Evolutionary conservation across 306 rosid species (phyloP), one percentile per base, ranked within the genome.

Genomic region (Cicer pinnatifidum): DNA sequence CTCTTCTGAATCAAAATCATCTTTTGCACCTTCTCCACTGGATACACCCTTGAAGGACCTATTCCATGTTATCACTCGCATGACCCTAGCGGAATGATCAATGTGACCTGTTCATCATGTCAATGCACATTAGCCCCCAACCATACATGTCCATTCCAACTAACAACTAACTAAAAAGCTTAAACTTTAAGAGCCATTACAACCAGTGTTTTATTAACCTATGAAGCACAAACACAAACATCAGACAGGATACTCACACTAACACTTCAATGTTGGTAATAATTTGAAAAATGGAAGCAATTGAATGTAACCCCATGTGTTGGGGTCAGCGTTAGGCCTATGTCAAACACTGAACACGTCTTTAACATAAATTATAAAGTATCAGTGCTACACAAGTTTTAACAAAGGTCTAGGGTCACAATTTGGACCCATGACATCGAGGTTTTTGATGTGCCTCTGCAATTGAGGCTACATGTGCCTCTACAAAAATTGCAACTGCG

Each of bases 31-130:
- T 33, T 89, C 92, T 57, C 89, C 95, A 66, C 83, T 85, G 19
- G 93, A 82, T 23, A 86, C 78, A 78, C 97, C 97, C 76, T 75
- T 74, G 77, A 88, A 86, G 1, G 97, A 89, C 64, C 76, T 82
- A 74, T 91, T 89, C 96, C 96, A 91, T 1, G 97, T 91, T 35
- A 91, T 89, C 58, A 91, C 97, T 1, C 88, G 89, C 97, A 91
- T 86, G 7, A 91, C 93, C 77, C 97, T 85, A 15, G 89, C 91
- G 33, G 97, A 91, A 80, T 91, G 97, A 83, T 91, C 96, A 67
- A 91, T 91, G 74, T 86, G 92, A 41, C 96, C 97, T 91, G 89
- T 38, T 75, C 48, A 74, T 75, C 53, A 76, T 76, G 17, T 39
- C 72, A 73, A 8, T 11, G 35, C 48, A 77, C 45, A 69, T 62